Evolutionary conservation across 441 rosid species (phyloP), one percentile per base, ranked within the genome.

Genomic region (Mallotus japonicus): DNA sequence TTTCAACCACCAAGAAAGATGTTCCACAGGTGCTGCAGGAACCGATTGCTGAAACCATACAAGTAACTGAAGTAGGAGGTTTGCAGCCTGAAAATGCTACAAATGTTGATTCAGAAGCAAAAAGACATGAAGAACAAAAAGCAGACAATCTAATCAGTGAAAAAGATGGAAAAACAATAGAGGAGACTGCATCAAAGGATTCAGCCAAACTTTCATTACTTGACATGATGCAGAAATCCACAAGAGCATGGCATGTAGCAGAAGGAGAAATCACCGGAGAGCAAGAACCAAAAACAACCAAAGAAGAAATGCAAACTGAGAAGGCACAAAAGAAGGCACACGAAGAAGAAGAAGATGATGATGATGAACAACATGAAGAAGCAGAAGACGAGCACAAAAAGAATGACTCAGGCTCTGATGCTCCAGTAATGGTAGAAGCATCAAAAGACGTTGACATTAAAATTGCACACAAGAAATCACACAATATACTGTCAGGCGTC

Each of bases 401-500:
- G 83, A 78, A 71, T 60, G 93, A 87, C 77, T 80, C 90, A 4
- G 84, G 85, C 32, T 81, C 87, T 4, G 97, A 87, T 74, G 87
- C 90, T 62, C 83, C 82, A 0, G 88, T 90, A 71, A 82, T 91
- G 76, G 89, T 84, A 34, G 95, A 92, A 78, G 86, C 86, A 53
- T 71, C 81, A 10, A 90, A 78, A 82, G 97, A 90, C 47, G 76
- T 78, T n/a, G 84, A 87, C 0, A 76, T 79, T 47, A 91, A 87
- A 75, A 77, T 76, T 65, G 80, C 66, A 34, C 90, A 85, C 17
- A 95, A 91, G 86, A 95, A 95, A 80, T 88, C 96, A 49, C 92
- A 89, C 34, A 85, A 77, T 72, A 86, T 95, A 79, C 86, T 95
- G 65, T 88, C 97, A 65, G 95, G 93, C 4, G 95, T 95, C 20